These are phyloP conservation scores for Haplosporangium sp. DNA, from an alignment of 371 early-diverging fungal genomes.

Conservation along the genomic window DNA sequence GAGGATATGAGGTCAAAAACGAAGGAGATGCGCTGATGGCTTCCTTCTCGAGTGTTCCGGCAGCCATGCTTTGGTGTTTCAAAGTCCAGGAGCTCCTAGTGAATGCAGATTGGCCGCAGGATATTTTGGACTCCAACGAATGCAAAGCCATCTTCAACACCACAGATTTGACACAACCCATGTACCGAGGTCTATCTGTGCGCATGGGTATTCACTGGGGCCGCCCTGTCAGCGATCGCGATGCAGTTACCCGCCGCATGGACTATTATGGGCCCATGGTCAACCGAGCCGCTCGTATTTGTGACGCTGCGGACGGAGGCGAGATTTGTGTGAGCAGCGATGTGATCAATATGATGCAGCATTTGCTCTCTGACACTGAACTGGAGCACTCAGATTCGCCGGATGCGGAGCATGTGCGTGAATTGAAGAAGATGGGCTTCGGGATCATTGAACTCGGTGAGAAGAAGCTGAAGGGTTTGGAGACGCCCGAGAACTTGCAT, in stretches of 20 bases:
- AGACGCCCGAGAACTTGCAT: conserved; percentile 88
- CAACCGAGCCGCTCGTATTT: conserved; percentile 89
- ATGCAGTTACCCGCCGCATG: conserved; percentile 93
- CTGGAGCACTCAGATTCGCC: conserved; percentile 43
- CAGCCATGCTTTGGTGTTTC: conserved; percentile 92
- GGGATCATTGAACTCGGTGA: conserved; percentile 83
- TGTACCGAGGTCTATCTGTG: conserved; percentile 91
- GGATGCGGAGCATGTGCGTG: conserved; percentile 40
- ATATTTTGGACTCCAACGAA: conserved; percentile 84
- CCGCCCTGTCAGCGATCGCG: conserved; percentile 89
- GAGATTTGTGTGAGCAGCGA: conserved; percentile 84
- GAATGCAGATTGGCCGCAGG: conserved; percentile 92
- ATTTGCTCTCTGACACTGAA: conserved; percentile 56
- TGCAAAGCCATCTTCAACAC: conserved; percentile 80
- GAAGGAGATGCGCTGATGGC: conserved; percentile 98
- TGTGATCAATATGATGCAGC: conserved; percentile 65
- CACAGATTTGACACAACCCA: conserved; percentile 57
- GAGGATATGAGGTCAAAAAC: conserved; percentile 97
- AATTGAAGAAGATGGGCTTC: conserved; percentile 77
- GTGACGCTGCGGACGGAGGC: conserved; percentile 92
- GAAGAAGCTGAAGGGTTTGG: conserved; percentile 87
- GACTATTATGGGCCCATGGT: conserved; percentile 98
- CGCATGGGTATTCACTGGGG: conserved; percentile 98
- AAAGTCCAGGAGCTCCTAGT: conserved; percentile 88
- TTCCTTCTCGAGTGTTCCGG: conserved; percentile 86